Conservation (phyloP, 2,329 filamentous ascomycete genomes). For the Zymoseptoria pseudotritici region DNA sequence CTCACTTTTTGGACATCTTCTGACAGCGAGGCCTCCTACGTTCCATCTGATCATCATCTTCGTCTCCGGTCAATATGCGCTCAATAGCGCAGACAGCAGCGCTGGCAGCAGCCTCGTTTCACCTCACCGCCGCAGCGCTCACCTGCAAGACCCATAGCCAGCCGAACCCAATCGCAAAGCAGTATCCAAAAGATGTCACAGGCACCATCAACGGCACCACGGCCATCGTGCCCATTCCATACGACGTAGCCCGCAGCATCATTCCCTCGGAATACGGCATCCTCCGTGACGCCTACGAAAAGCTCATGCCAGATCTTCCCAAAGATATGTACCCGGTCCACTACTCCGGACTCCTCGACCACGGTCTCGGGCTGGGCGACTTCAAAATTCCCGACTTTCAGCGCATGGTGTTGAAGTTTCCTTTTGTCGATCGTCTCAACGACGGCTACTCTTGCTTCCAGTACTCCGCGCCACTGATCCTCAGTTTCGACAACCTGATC, state of each 20-base stretch:
- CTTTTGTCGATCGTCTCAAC: slow-evolving; percentile 10
- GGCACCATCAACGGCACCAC: slow-evolving; percentile 14
- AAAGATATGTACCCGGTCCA: slow-evolving; percentile 11
- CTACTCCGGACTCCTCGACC: slow-evolving; percentile 8
- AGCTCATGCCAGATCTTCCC: slow-evolving; percentile 6
- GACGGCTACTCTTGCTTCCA: slow-evolving; percentile 11
- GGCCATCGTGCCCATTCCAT: slow-evolving; percentile 12
- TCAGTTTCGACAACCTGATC: slow-evolving; percentile 4
- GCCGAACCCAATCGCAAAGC: slow-evolving; percentile 10
- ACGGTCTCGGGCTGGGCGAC: slow-evolving; percentile 3
- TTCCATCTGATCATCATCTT: not conserved
- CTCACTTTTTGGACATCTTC: not conserved
- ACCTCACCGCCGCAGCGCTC: not conserved
- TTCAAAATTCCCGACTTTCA: slow-evolving; percentile 11
- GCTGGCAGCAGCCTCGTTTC: not conserved
- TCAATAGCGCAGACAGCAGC: not conserved
- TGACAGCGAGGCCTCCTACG: too few species aligned
- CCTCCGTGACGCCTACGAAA: slow-evolving; percentile 7
- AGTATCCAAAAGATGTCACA: slow-evolving; percentile 7
- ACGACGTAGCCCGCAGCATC: slow-evolving; percentile 7
- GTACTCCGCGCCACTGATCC: slow-evolving; percentile 6
- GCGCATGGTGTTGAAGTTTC: slow-evolving; percentile 5
- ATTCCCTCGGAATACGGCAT: slow-evolving; percentile 12
- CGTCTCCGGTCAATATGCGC: not conserved
- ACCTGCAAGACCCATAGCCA: slow-evolving; percentile 8